Conservation (phyloP, 192 early-diverging fungal genomes). For the Nowakowskiella sp. region DNA sequence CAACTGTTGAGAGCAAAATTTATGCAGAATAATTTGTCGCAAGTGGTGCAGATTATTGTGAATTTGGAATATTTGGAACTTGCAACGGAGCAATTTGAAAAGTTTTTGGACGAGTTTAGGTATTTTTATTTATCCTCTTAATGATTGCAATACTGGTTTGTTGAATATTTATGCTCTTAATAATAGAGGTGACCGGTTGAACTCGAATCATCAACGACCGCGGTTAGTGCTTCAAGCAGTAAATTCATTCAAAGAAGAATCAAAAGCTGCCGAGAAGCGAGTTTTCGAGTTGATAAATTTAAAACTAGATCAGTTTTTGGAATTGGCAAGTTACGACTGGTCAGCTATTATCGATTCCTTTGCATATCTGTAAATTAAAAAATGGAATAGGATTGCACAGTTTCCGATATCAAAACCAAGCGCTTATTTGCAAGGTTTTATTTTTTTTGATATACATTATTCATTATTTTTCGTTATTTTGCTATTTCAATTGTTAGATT, state of each 20-base stretch:
- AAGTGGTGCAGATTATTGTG: conserved; percentile 77
- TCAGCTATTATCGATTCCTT: conserved; percentile 10
- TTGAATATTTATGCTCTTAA: conserved; percentile 1
- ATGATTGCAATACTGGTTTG: conserved; percentile 3
- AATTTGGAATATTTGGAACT: conserved; percentile 70
- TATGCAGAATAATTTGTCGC: conserved; percentile 61
- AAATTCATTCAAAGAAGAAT: conserved; percentile 59
- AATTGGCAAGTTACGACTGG: conserved; percentile 82
- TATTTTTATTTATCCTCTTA: conserved; percentile 1
- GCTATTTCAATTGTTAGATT: conserved; percentile 41
- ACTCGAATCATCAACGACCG: conserved; percentile 49
- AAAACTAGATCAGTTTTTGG: conserved; percentile 75
- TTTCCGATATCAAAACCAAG: conserved; percentile 49
- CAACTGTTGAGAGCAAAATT: conserved; percentile 58
- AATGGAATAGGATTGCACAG: conserved; percentile 42
- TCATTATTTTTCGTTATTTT: neutral
- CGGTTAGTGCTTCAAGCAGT: conserved; percentile 56
- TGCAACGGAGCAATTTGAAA: conserved; percentile 67
- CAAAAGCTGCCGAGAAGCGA: conserved; percentile 65
- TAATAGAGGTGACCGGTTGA: neutral
- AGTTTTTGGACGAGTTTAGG: conserved; percentile 59
- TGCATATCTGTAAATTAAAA: neutral
- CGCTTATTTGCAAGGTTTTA: conserved; percentile 62
- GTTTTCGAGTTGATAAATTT: conserved; percentile 70
- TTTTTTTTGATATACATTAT: neutral